Evolutionary conservation across 148 eudicot genomes (phyloP).

Genomic region (Nepenthes gracilis): DNA sequence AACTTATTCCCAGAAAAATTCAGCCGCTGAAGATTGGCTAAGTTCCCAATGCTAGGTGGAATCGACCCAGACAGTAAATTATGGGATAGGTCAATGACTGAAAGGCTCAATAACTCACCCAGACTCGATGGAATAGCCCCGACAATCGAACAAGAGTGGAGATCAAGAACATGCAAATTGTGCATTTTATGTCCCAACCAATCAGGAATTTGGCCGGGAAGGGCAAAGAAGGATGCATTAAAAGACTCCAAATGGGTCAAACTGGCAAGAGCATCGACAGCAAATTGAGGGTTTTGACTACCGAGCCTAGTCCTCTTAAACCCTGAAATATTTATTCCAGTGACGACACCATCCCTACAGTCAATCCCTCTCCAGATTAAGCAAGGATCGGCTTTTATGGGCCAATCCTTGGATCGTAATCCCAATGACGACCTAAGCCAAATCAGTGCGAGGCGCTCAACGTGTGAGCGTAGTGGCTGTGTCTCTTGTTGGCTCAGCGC

Average conservation of each 20-base stretch:
- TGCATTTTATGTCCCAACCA: conserved; percentile 52
- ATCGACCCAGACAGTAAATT: conserved; percentile 36
- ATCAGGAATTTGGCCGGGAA: conserved; percentile 66
- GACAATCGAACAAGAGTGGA: conserved; percentile 40
- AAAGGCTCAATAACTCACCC: conserved; percentile 39
- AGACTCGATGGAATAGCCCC: conserved; percentile 59
- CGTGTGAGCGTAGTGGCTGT: conserved; percentile 3
- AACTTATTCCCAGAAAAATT: too few relatives aligned
- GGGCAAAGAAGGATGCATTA: conserved; percentile 68
- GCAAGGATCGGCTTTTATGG: conserved; percentile 74
- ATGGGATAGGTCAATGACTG: too few relatives aligned
- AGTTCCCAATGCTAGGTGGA: too few relatives aligned
- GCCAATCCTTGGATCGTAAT: conserved; percentile 69
- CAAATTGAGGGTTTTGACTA: conserved; percentile 56
- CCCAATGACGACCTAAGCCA: conserved; percentile 80
- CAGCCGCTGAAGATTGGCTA: too few relatives aligned
- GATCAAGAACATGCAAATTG: conserved; percentile 56
- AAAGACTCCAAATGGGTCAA: conserved; percentile 51
- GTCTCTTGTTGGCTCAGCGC: conserved; percentile 27
- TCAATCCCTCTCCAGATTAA: conserved; percentile 50
- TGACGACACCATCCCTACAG: conserved; percentile 59
- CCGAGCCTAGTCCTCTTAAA: conserved; percentile 78
- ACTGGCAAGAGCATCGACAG: conserved; percentile 59
- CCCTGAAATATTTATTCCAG: conserved; percentile 78
- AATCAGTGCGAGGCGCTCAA: conserved; percentile 46